Percentiles rank a stretch among this genome's conserved stretches.
Evolutionary conservation across 2,329 filamentous ascomycete species (phyloP).

Genomic region (Penicillium sp.): DNA sequence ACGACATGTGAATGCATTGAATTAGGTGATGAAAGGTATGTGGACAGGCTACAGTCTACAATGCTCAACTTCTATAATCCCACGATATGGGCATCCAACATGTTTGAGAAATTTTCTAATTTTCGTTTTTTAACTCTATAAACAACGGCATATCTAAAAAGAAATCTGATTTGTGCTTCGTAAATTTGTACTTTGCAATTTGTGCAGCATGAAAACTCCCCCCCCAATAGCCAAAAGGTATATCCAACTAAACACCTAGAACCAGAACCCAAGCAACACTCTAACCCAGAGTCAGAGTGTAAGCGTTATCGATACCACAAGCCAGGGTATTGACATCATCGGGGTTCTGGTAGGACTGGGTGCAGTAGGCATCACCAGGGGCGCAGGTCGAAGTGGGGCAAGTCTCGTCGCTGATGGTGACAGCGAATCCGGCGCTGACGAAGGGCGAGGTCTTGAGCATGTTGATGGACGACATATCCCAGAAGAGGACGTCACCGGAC

Average conservation of each 20-base stretch:
- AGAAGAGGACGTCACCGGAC: slow-evolving; percentile 23
- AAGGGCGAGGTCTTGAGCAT: slow-evolving; percentile 19
- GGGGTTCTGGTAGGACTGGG: slow-evolving; percentile 27
- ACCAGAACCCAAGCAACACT: not conserved
- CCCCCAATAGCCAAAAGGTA: slow-evolving; percentile 1
- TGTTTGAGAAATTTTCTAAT: not conserved
- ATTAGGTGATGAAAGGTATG: not conserved
- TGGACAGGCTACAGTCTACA: not conserved
- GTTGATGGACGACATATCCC: slow-evolving; percentile 33
- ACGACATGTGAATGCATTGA: not conserved
- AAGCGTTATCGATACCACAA: slow-evolving; percentile 19
- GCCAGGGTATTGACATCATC: slow-evolving; percentile 27
- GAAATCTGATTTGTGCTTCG: not conserved
- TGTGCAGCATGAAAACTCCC: slow-evolving; percentile 4
- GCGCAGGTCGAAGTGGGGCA: slow-evolving; percentile 24
- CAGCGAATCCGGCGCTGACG: slow-evolving; percentile 23
- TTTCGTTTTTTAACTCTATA: not conserved
- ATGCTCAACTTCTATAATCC: not conserved
- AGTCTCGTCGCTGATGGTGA: slow-evolving; percentile 20
- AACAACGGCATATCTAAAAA: not conserved
- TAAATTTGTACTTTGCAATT: slow-evolving; percentile 5
- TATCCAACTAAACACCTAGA: slow-evolving; percentile 7
- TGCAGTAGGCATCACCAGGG: slow-evolving; percentile 23
- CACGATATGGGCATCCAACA: not conserved
- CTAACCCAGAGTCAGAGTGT: slow-evolving; percentile 39